phyloP scores from a whole-genome alignment of 179 eudicot species.

The Actinidia arguta region DNA sequence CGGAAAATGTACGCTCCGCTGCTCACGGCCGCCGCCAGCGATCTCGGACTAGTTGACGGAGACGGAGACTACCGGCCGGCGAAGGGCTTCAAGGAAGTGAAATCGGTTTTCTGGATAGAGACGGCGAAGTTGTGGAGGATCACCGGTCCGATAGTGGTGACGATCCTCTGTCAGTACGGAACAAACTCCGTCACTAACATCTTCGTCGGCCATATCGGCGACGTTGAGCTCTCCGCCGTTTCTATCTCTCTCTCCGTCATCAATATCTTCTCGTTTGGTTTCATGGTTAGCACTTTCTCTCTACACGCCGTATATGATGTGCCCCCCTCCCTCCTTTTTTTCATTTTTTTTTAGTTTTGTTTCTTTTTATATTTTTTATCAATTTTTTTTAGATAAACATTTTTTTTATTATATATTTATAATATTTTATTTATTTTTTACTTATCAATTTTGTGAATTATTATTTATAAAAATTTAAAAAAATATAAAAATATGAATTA shows the following conservation, averaged over 20 bases:
- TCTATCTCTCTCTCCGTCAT: constrained; percentile 59
- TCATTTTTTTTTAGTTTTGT: too few relatives aligned
- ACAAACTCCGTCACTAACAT: constrained; percentile 50
- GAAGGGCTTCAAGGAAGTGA: constrained; percentile 31
- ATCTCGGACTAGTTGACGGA: constrained; percentile 25
- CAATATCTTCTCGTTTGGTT: constrained; percentile 66
- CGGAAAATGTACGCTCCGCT: constrained; percentile 32
- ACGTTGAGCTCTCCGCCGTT: constrained; percentile 65
- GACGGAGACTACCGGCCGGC: constrained; percentile 55
- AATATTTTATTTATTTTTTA: too few relatives aligned
- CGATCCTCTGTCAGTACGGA: constrained; percentile 50
- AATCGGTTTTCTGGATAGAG: constrained; percentile 48
- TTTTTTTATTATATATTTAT: too few relatives aligned
- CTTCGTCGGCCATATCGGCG: constrained; percentile 74
- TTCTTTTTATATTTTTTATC: too few relatives aligned
- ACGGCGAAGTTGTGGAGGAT: constrained; percentile 59
- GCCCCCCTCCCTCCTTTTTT: too few relatives aligned
- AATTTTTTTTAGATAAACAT: too few relatives aligned
- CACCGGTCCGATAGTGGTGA: constrained; percentile 57
- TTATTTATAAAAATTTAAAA: too few relatives aligned
- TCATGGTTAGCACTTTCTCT: constrained; percentile 47
- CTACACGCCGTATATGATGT: too few relatives aligned
- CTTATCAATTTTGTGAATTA: too few relatives aligned
- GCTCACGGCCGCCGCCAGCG: constrained; percentile 16
- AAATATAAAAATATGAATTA: too few relatives aligned